Base-by-base conservation (phyloP, 2,329 filamentous ascomycete genomes). In the Neonectria coccinea region DNA sequence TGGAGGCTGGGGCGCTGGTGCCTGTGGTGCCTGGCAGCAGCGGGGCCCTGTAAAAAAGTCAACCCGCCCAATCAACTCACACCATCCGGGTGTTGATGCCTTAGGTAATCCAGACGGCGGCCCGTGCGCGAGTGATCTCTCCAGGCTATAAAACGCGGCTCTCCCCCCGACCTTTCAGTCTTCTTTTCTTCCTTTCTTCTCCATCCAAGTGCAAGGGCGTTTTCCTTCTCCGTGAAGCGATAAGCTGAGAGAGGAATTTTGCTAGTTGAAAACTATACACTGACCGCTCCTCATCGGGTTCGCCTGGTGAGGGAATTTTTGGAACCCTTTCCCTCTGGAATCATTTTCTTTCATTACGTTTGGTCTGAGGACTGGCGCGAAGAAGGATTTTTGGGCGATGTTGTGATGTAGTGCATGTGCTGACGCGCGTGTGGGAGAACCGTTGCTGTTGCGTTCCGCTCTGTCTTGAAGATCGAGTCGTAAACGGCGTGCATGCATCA, bases 211-310 rank as follows among this genome's bases (percentile, higher is more conserved):
- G 88, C 88, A 88, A 81, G 89, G 89, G 90, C 89, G 86, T 89
- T 89, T 81, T 81, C 79, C 79, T 81, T 81, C 79, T 81, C 79
- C 78, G 78, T 81, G 79, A 91, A 88, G 88, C 88, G 86, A 88
- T 89, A 86, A 80, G 79, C 79, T 80, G 89, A 91, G 89, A 92
- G 89, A 92, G 88, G 90, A 91, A 89, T 90, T 91, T 92, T 92
- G 90, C 90, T 92, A 91, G 89, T 92, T 92, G 90, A 92, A 92
- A 92, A 92, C 90, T 92, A 91, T 87, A 86, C 76, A 84, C 82
- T 88, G 89, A 91, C 89, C 82, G 83, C 89, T 92, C 82, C 83
- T 85, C 80, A 83, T 85, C 86, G 88, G 85, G 86, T 85, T 86
- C 81, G 85, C 83, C 88, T 84, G 87, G 83, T 84, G 74, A 83